Base-by-base conservation (phyloP, 257 asterid genomes). In the Rehmannia glutinosa region DNA sequence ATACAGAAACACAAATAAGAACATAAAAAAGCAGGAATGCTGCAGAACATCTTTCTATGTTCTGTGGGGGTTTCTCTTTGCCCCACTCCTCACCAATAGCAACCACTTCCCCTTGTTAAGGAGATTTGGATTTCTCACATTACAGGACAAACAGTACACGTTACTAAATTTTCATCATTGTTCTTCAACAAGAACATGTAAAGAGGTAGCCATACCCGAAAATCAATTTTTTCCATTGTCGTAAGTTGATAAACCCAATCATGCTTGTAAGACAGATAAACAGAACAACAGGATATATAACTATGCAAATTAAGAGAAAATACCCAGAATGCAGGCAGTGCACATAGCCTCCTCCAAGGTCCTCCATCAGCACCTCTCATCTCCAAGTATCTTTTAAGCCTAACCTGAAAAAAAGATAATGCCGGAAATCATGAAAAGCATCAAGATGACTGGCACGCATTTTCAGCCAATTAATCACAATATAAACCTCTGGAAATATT, bases 321-420 rank as follows among this genome's bases (percentile, higher is more conserved):
- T 73, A 94, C 99, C 99, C 97, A 94, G 64, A 94, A 85, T 39
- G 99, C 97, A 79, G 99, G 99, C 59, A 94, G 76, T 2, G 99
- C 99, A 23, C 99, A 91, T 33, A 91, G 84, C 78, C 96, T 82
- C 78, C 99, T 87, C 97, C 96, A 94, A 65, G 99, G 97, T 73
- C 97, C 99, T 55, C 99, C 99, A 71, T 94, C 97, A 67, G 97
- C 99, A 69, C 99, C 99, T 60, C 99, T 78, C 99, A 91, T 94
- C 85, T 91, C 97, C 86, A 94, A 78, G 83, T 94, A 91, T 63
- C 99, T 70, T 84, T 91, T 94, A 51, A 94, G 97, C 83, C 99
- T 85, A 36, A 94, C 99, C 99, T 94, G 87, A 47, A 73, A 70
- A 65, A 52, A 53, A 36, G 46, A 64, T 21, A 66, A 54, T 25